Conservation (phyloP, 139 green algal genomes). For the Chlorella sorokiniana region DNA sequence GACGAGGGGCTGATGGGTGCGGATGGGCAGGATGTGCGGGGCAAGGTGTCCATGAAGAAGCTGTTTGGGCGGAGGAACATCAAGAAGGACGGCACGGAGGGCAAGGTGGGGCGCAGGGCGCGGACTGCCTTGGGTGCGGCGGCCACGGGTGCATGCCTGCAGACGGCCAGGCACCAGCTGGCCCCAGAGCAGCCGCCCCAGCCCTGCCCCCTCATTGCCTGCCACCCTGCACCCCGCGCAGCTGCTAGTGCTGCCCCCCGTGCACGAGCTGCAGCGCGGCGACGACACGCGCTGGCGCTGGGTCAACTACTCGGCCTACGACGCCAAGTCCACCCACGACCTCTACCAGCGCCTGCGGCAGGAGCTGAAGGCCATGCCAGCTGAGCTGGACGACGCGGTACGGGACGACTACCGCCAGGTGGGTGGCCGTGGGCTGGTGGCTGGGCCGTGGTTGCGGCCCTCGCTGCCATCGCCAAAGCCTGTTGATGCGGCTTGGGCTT, state of each 20-base stretch:
- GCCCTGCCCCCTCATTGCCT: background rate
- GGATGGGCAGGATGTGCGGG: slow-evolving; percentile 10
- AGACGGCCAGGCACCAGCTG: background rate
- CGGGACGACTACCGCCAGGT: slow-evolving; percentile 11
- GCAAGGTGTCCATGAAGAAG: slow-evolving; percentile 90
- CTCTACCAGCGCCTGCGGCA: slow-evolving; percentile 62
- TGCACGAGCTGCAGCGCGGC: slow-evolving; percentile 78
- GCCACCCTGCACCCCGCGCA: slow-evolving; percentile 7
- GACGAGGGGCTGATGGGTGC: slow-evolving; percentile 51
- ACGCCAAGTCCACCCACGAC: slow-evolving; percentile 91
- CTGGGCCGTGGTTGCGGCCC: no score
- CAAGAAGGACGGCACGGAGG: slow-evolving; percentile 78
- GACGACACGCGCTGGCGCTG: slow-evolving; percentile 64
- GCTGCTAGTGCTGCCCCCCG: slow-evolving; percentile 55
- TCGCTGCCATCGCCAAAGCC: no score
- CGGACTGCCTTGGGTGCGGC: background rate
- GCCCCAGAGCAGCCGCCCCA: background rate
- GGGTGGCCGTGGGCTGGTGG: background rate
- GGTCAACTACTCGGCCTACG: slow-evolving; percentile 91
- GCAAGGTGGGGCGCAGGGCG: slow-evolving; percentile 54
- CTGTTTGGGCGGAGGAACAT: slow-evolving; percentile 80
- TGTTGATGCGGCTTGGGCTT: no score
- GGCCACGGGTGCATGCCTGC: background rate
- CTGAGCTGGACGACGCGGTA: slow-evolving; percentile 30
- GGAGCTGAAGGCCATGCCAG: slow-evolving; percentile 41